These are phyloP conservation scores for Ascomycota sp. DNA, from an alignment of 2,329 filamentous ascomycete species.

Conservation along the genomic window DNA sequence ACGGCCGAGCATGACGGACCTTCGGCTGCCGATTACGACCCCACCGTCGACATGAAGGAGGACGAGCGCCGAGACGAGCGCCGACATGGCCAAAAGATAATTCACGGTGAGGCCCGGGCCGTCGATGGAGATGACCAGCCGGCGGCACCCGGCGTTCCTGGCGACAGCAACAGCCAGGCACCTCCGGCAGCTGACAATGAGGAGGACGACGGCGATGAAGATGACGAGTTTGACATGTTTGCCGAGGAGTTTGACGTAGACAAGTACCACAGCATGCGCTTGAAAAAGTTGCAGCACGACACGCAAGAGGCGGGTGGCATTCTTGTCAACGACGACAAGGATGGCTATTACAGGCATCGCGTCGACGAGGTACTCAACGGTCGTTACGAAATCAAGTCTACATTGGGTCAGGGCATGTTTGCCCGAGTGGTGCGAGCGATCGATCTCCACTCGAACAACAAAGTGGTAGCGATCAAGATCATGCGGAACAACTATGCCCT, in stretches of 20 bases:
- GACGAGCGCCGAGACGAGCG: constrained; percentile 53
- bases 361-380: constrained; percentile 77
- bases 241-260: constrained; percentile 57
- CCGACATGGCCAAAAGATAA: constrained; percentile 33
- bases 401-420: constrained; percentile 86
- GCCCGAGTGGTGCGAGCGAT: constrained; percentile 82
- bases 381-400: constrained; percentile 74
- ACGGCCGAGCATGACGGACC: constrained; percentile 43
- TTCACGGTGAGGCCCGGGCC: constrained; percentile 24
- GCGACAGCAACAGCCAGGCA: no score
- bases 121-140: no score
- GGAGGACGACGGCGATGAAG: constrained; percentile 43
- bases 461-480: constrained; percentile 83
- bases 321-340: constrained; percentile 80
- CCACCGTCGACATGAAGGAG: constrained; percentile 71
- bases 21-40: constrained; percentile 87
- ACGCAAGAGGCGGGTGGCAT: constrained; percentile 51
- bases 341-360: constrained; percentile 92
- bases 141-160: no score
- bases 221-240: constrained; percentile 75
- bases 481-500: constrained; percentile 92
- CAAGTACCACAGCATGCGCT: no score
- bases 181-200: constrained; percentile 11
- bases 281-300: constrained; percentile 21
- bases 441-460: constrained; percentile 50